Conservation (phyloP, 2,329 filamentous ascomycete species). For the Aspergillus niger region DNA sequence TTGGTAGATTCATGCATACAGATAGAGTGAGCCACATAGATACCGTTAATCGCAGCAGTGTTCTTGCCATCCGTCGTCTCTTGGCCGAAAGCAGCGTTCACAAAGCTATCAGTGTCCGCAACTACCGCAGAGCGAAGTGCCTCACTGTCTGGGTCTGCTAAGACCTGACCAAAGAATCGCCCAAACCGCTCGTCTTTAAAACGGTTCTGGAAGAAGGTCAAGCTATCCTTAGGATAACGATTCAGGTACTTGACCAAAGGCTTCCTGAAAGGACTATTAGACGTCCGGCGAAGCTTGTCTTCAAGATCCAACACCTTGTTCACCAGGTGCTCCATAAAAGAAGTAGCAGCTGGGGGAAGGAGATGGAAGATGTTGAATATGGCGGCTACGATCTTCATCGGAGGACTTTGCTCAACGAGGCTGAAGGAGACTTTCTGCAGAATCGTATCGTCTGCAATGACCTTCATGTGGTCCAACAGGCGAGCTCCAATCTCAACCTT, state of each 20-base stretch:
- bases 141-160: slow-evolving; percentile 73
- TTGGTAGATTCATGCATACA: slow-evolving; percentile 65
- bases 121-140: slow-evolving; percentile 74
- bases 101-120: slow-evolving; percentile 70
- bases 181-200: slow-evolving; percentile 86
- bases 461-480: slow-evolving; percentile 90
- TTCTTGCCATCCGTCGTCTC: slow-evolving; percentile 69
- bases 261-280: slow-evolving; percentile 85
- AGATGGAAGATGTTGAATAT: slow-evolving; percentile 97
- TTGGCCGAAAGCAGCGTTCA: slow-evolving; percentile 64
- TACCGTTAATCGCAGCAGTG: slow-evolving; percentile 79
- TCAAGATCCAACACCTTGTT: slow-evolving; percentile 90
- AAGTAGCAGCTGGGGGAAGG: slow-evolving; percentile 84
- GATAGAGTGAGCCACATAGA: slow-evolving; percentile 81
- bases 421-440: slow-evolving; percentile 92
- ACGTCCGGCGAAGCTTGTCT: slow-evolving; percentile 78
- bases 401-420: slow-evolving; percentile 85
- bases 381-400: slow-evolving; percentile 92
- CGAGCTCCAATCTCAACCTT: slow-evolving; percentile 96
- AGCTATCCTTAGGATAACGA: slow-evolving; percentile 85
- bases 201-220: slow-evolving; percentile 74
- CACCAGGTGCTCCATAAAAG: slow-evolving; percentile 87
- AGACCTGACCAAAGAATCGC: slow-evolving; percentile 84
- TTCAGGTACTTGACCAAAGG: slow-evolving; percentile 93
- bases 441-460: slow-evolving; percentile 76